Conservation (phyloP, 202 grass and related monocot genomes). For the Hordeum pubiflorum region DNA sequence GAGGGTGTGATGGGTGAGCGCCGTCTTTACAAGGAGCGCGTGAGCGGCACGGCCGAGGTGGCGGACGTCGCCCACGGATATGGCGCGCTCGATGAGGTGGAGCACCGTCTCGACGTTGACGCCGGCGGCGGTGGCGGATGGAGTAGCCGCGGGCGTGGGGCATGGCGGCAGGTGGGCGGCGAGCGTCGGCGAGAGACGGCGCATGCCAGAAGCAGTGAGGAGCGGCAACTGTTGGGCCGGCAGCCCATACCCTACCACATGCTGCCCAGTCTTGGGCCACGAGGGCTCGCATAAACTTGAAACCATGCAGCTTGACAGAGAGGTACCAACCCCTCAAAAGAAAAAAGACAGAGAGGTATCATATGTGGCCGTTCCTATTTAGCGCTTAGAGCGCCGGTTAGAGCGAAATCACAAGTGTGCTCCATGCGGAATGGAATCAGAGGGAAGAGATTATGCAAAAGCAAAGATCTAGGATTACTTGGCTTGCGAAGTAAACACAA, state of each 20-base stretch:
- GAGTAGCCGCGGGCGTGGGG: neutral
- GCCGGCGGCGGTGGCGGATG: neutral
- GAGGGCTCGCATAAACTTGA: too few species aligned
- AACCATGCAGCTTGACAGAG: too few species aligned
- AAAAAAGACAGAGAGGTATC: too few species aligned
- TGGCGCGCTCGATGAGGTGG: conserved; percentile 31
- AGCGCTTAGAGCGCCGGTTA: too few species aligned
- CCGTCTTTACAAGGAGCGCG: conserved; percentile 48
- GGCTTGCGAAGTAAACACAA: too few species aligned
- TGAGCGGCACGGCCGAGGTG: conserved; percentile 30
- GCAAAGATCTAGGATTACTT: too few species aligned
- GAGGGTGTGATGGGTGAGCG: conserved; percentile 49
- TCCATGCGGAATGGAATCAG: too few species aligned
- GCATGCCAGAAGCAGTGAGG: neutral
- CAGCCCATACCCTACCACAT: neutral
- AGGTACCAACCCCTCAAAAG: too few species aligned
- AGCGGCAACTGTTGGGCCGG: neutral
- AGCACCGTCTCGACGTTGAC: conserved; percentile 20
- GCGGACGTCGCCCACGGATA: conserved; percentile 29
- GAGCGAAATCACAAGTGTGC: too few species aligned
- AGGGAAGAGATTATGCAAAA: too few species aligned
- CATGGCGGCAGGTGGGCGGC: conserved; percentile 16
- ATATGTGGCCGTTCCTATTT: too few species aligned
- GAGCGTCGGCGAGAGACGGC: neutral
- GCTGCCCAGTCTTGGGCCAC: neutral